Base-by-base conservation (phyloP, 176 grass and related monocot species). In the Secale cereale region DNA sequence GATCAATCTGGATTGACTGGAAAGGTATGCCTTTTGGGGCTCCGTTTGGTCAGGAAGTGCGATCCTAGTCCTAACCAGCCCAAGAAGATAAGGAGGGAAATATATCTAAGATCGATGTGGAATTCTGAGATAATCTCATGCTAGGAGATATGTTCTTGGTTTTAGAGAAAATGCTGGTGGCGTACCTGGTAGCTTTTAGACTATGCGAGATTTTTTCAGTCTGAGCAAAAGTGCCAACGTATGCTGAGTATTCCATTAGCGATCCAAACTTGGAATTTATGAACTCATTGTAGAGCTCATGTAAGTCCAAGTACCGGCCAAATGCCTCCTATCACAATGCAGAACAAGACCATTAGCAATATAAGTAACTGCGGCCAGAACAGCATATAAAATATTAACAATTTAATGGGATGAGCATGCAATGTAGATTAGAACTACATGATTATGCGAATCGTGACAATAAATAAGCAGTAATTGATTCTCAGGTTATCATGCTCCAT, bases 191-290 rank as follows among this genome's bases (percentile, higher is more conserved):
- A 33, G 87, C 76, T 83, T 95, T 98, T 29, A 95, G 83, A 86
- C 80, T 90, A 39, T 20, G 66, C 4, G 83, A 59, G 62, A 96
- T 82, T 67, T 92, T 96, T 14, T 92, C 79, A 8, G 72, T 94
- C 66, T 94, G 86, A 31, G 91, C 86, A 72, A 98, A 94, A 33
- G 88, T 79, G 32, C 86, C 93, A 85, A 95, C 80, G 40, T 94
- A 95, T 68, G 83, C 74, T 31, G 93, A 91, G 84, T 96, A 98
- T 48, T 95, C 97, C 39, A 87, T 91, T 4, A 1, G 87, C 9
- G 86, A 76, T 67, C 97, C 93, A 77, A 98, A 98, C 88, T 98
- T 98, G 29, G 86, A 92, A 87, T 96, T 98, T 85, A 96, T 98
- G 78, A 92, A 96, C 82, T 98, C 88, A 22, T 98, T 94, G 73